Evolutionary conservation across 1,284 basidiomycete genomes (phyloP).

Genomic region (Trichosporon coremiiforme): DNA sequence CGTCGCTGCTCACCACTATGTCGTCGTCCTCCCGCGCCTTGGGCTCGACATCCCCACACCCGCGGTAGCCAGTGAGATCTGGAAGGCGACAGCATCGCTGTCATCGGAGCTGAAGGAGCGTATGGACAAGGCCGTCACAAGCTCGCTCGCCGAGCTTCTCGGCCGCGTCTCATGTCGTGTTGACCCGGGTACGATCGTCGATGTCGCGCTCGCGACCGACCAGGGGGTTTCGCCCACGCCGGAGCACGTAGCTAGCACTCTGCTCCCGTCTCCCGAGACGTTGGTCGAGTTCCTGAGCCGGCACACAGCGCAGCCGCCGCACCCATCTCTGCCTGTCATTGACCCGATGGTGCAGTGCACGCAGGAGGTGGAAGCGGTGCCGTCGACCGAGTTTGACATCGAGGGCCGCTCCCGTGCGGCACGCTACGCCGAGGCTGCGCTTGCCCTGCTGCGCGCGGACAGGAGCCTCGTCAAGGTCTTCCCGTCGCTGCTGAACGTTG

Average conservation of each 20-base stretch:
- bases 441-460: constrained; percentile 66
- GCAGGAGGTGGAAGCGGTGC: constrained; percentile 21
- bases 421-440: constrained; percentile 65
- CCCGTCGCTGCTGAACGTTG: constrained; percentile 36
- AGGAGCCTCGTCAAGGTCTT: constrained; percentile 62
- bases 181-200: constrained; percentile 43
- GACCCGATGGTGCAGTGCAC: constrained; percentile 59
- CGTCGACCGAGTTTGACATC: constrained; percentile 55
- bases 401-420: constrained; percentile 61
- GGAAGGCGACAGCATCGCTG: constrained; percentile 30
- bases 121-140: constrained; percentile 33
- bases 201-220: constrained; percentile 45
- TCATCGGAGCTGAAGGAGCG: constrained; percentile 26
- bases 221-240: constrained; percentile 30
- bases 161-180: constrained; percentile 36
- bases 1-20: constrained; percentile 47
- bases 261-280: constrained; percentile 36
- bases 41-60: constrained; percentile 17
- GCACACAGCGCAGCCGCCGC: constrained; percentile 58
- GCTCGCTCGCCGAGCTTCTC: constrained; percentile 37
- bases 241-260: constrained; percentile 26
- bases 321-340: constrained; percentile 66
- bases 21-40: constrained; percentile 40
- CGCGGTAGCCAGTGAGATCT: constrained; percentile 30
- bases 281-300: constrained; percentile 30